Evolutionary conservation across 495 filamentous ascomycete genomes (phyloP), one percentile per base, ranked within the genome.

Genomic region (Podospora pseudoanserina): DNA sequence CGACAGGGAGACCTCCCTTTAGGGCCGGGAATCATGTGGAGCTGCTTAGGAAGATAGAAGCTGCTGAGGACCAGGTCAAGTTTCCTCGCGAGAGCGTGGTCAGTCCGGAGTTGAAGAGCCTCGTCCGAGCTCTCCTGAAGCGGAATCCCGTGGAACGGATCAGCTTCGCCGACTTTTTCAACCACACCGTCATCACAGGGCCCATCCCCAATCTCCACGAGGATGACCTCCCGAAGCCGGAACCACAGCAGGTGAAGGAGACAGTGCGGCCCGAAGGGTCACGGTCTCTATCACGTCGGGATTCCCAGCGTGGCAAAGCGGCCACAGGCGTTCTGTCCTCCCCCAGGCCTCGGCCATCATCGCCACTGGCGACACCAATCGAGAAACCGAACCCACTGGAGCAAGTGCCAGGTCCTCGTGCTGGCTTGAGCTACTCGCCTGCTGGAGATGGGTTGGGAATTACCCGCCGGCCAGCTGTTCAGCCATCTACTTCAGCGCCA

Each of bases 1-100:
- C 96, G 57, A 89, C 89, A 3, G 95, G 93, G 64, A 90, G 86
- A 73, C 93, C 95, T 9, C 95, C 95, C 0, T 99, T 97, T 78
- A 86, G 92, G 63, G 95, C 95, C 1, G 85, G 86, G 26, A 99
- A 99, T 73, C 95, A 99, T 74, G 93, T 99, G 23, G 95, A 98
- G 69, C 83, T 99, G 5, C 85, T 98, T 4, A 88, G 92, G 63
- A 94, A 88, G 79, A 99, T 99, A 67, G 94, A 98, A 74, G 89
- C 88, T 63, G 86, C 87, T 13, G 90, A 94, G 54, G 95, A 97
- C 72, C 82, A 84, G 65, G 95, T 98, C 75, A 86, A 81, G 66
- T 98, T 98, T 67, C 86, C 91, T 0, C 87, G 89, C 65, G 91
- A 92, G 19, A 85, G 85, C 39, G 79, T 85, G 54, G 83, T 90